Percentiles rank a stretch among this genome's conserved stretches.
Conservation (phyloP, 768 basidiomycete genomes). For the Termitomyces sp. region DNA sequence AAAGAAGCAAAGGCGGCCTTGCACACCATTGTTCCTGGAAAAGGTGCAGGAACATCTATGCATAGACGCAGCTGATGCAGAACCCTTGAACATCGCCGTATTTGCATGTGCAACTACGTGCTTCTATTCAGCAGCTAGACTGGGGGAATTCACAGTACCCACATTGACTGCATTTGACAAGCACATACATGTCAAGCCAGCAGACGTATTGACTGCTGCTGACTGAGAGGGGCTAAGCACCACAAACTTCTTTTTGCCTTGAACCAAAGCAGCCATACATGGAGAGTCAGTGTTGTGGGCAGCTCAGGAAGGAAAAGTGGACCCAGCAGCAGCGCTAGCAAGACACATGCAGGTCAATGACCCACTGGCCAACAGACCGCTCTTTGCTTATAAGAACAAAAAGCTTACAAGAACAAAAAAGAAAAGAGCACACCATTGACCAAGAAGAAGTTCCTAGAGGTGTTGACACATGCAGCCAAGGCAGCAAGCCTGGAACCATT, state of each 20-base stretch:
- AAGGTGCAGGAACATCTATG: too few species aligned
- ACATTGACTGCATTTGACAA: conserved; percentile 7
- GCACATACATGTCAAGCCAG: conserved; percentile 9
- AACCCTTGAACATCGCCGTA: too few species aligned
- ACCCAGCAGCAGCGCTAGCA: conserved; percentile 6
- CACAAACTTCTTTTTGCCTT: conserved; percentile 9
- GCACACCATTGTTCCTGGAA: too few species aligned
- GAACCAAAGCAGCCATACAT: conserved; percentile 11
- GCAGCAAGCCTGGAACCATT: conserved; percentile 2
- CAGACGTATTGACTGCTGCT: neutral
- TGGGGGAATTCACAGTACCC: too few species aligned
- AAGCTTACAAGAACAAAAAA: neutral
- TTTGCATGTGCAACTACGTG: too few species aligned
- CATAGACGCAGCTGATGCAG: too few species aligned
- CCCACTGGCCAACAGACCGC: too few species aligned
- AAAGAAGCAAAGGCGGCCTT: too few species aligned
- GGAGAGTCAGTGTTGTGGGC: conserved; percentile 15
- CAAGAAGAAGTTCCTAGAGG: conserved; percentile 13
- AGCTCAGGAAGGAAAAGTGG: conserved; percentile 3
- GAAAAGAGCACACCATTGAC: conserved; percentile 15
- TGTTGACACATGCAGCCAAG: conserved; percentile 2
- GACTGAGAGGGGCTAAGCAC: conserved; percentile 1
- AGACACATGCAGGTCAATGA: conserved; percentile 10
- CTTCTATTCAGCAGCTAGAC: too few species aligned
- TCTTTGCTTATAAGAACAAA: too few species aligned